Evolutionary conservation across 129 eudicot species (phyloP).

Genomic region (Centaurea solstitialis): DNA sequence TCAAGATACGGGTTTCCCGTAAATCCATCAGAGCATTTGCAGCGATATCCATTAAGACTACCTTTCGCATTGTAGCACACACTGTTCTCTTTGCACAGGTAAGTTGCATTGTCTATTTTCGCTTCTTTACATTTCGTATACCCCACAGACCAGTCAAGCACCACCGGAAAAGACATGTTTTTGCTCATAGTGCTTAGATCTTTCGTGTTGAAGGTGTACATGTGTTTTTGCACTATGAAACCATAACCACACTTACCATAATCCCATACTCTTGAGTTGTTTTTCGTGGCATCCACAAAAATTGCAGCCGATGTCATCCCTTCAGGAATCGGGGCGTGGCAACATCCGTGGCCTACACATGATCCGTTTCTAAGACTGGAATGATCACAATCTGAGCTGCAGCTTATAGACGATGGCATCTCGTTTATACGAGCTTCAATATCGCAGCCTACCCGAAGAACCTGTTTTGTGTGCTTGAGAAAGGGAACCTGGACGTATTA

Average conservation of each 20-base stretch:
- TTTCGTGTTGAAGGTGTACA: not conserved
- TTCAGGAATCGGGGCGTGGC: not conserved
- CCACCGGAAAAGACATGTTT: conserved; percentile 1
- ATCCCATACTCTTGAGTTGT: not conserved
- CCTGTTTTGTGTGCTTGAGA: conserved; percentile 12
- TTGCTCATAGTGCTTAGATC: not conserved
- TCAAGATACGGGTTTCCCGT: conserved; percentile 19
- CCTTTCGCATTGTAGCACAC: not conserved
- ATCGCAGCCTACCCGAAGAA: conserved; percentile 10
- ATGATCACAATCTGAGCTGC: not conserved
- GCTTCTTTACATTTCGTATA: conserved; percentile 27
- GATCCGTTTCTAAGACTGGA: not conserved
- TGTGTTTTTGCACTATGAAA: conserved; percentile 21
- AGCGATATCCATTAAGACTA: conserved; percentile 16
- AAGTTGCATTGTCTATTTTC: conserved; percentile 10
- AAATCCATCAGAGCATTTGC: conserved; percentile 23
- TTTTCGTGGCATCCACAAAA: not conserved
- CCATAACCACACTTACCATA: conserved; percentile 13
- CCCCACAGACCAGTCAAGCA: conserved; percentile 29
- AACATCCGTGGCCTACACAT: not conserved
- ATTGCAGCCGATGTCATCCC: not conserved
- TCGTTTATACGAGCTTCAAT: not conserved
- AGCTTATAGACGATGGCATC: not conserved
- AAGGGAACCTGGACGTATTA: conserved; percentile 15
- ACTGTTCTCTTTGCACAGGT: conserved; percentile 15